Evolutionary conservation across 2,329 filamentous ascomycete genomes (phyloP).

Genomic region (Colletotrichum tropicale): DNA sequence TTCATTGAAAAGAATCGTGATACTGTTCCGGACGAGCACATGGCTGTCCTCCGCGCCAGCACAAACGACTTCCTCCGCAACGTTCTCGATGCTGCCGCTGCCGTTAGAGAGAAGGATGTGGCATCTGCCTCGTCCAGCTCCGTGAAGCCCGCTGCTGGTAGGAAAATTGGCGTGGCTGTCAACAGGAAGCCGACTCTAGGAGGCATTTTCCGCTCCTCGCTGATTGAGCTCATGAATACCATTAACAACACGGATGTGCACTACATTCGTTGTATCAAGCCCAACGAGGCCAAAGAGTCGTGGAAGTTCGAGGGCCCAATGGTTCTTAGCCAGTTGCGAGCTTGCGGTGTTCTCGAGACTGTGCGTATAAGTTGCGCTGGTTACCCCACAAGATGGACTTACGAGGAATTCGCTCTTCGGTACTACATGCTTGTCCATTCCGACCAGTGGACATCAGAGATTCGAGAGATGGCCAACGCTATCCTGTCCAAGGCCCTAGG

Average conservation of each 20-base stretch:
- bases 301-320: constrained; percentile 99
- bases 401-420: constrained; percentile 94
- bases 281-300: constrained; percentile 93
- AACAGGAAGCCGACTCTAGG: constrained; percentile 96
- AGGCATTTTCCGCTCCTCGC: constrained; percentile 97
- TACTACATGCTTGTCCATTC: constrained; percentile 99
- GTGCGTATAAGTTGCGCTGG: constrained; percentile 97
- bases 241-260: constrained; percentile 99
- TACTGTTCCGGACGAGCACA: constrained; percentile 97
- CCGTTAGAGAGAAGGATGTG: constrained; percentile 87
- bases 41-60: constrained; percentile 87
- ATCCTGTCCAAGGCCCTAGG: constrained; percentile 90
- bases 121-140: constrained; percentile 68
- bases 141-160: constrained; percentile 80
- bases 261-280: constrained; percentile 99
- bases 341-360: constrained; percentile 98
- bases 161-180: constrained; percentile 88
- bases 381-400: constrained; percentile 98
- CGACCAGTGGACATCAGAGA: constrained; percentile 88
- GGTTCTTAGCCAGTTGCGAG: constrained; percentile 95
- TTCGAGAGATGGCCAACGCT: constrained; percentile 90
- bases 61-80: constrained; percentile 84
- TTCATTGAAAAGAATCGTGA: constrained; percentile 99
- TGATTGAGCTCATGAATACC: constrained; percentile 97
- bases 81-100: constrained; percentile 83